phyloP scores from a whole-genome alignment of 768 basidiomycete species.

The Tricholoma saponaceum region DNA sequence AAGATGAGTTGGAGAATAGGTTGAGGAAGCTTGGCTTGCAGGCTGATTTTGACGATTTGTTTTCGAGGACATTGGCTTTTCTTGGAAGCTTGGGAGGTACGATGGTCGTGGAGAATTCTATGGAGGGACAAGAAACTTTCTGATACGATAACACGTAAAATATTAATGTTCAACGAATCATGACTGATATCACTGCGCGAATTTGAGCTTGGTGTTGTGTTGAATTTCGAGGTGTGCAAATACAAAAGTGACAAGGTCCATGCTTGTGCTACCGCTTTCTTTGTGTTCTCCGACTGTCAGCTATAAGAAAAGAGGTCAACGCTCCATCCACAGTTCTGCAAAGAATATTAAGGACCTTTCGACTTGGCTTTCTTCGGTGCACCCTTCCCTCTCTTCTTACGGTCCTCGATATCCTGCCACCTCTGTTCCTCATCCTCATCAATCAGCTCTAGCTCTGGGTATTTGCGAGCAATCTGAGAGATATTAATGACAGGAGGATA shows the following conservation, averaged over 20 bases:
- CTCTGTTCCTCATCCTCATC: constrained; percentile 67
- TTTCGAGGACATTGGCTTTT: constrained; percentile 55
- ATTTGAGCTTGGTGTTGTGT: not conserved
- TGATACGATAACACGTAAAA: not conserved
- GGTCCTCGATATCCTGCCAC: constrained; percentile 61
- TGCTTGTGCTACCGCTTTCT: constrained; percentile 31
- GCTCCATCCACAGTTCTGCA: not conserved
- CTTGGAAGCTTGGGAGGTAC: constrained; percentile 43
- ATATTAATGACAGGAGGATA: constrained; percentile 67
- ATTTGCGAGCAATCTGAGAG: constrained; percentile 42
- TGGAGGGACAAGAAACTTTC: not conserved
- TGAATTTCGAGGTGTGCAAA: not conserved
- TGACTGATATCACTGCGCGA: not conserved
- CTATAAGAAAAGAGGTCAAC: constrained; percentile 23
- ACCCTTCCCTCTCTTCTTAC: constrained; percentile 76
- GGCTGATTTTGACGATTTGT: constrained; percentile 61
- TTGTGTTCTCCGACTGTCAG: constrained; percentile 47
- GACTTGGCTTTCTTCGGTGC: constrained; percentile 77
- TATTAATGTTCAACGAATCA: not conserved
- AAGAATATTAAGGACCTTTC: constrained; percentile 42
- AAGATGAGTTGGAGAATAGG: constrained; percentile 33
- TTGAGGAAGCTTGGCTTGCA: constrained; percentile 52
- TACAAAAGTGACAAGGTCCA: not conserved
- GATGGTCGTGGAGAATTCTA: not conserved
- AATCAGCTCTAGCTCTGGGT: constrained; percentile 56